Conservation (phyloP, 1,284 basidiomycete species). For the Ceratobasidium sp. region DNA sequence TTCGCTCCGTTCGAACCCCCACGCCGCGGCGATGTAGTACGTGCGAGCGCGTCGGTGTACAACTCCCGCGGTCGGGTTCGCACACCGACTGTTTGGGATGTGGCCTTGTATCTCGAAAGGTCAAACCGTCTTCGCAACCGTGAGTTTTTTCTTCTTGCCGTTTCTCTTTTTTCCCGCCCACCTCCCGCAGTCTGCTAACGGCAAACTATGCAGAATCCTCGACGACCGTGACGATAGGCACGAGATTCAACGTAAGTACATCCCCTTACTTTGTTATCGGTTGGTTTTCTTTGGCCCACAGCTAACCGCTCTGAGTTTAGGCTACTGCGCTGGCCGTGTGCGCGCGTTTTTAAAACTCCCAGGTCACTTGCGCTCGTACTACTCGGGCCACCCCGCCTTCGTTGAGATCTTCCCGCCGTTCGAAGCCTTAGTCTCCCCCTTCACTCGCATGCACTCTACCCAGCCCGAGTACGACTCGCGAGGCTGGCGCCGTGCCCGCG, state of each 20-base stretch:
- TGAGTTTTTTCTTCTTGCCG: not conserved
- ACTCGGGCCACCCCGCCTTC: slow-evolving; percentile 12
- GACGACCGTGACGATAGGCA: not conserved
- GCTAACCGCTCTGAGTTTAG: not conserved
- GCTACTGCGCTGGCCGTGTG: slow-evolving; percentile 22
- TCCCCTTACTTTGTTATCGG: too few relatives aligned
- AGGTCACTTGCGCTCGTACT: not conserved
- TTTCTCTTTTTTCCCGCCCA: too few relatives aligned
- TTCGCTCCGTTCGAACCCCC: slow-evolving; percentile 28
- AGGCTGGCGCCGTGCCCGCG: not conserved
- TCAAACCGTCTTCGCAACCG: not conserved
- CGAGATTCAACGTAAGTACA: slow-evolving; percentile 18
- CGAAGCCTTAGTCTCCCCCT: not conserved
- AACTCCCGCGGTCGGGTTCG: slow-evolving; percentile 50
- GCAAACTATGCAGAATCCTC: not conserved
- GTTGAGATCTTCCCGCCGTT: slow-evolving; percentile 39
- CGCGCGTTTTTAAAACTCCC: slow-evolving; percentile 31
- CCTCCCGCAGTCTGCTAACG: too few relatives aligned
- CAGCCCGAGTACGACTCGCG: not conserved
- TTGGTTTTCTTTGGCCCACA: too few relatives aligned
- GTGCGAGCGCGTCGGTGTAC: not conserved
- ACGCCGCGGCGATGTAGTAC: slow-evolving; percentile 22
- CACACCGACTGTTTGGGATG: slow-evolving; percentile 50
- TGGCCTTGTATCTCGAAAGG: slow-evolving; percentile 18
- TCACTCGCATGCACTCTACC: not conserved